phyloP scores from a whole-genome alignment of 352 stramenopile genomes.

The Thraustochytrium sp. region DNA sequence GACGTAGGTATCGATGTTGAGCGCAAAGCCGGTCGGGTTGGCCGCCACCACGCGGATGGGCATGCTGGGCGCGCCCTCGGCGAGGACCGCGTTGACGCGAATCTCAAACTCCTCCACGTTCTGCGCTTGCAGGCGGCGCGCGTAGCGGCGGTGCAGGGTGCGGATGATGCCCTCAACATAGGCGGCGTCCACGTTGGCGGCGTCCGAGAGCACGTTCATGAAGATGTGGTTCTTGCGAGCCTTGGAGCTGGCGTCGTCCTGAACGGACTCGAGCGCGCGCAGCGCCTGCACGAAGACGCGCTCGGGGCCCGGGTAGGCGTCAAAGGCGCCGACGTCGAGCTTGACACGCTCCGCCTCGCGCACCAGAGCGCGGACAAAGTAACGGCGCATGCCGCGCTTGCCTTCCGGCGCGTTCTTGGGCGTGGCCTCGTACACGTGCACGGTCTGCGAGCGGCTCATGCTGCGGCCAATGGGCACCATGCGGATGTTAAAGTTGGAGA shows the following conservation, averaged over 20 bases:
- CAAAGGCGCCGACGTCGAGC: conserved; percentile 60
- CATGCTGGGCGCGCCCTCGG: conserved; percentile 78
- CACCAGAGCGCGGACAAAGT: conserved; percentile 94
- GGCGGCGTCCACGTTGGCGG: conserved; percentile 83
- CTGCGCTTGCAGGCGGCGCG: conserved; percentile 79
- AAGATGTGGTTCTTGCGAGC: conserved; percentile 98
- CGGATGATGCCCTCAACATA: conserved; percentile 91
- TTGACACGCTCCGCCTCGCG: conserved; percentile 67
- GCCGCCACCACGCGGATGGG: conserved; percentile 88
- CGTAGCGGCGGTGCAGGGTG: conserved; percentile 68
- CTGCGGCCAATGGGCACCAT: conserved; percentile 60
- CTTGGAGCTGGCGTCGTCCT: conserved; percentile 81
- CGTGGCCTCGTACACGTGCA: conserved; percentile 95
- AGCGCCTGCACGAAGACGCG: conserved; percentile 95
- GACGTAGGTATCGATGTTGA: conserved; percentile 98
- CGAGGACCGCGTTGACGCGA: conserved; percentile 70
- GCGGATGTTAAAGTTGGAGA: conserved; percentile 94
- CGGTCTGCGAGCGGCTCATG: conserved; percentile 65
- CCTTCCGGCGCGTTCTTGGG: conserved; percentile 68
- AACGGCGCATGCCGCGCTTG: conserved; percentile 62
- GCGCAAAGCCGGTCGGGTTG: conserved; percentile 97
- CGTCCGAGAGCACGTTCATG: conserved; percentile 92
- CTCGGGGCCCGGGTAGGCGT: conserved; percentile 83
- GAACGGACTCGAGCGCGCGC: conserved; percentile 90
- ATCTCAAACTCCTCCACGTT: conserved; percentile 96